These are phyloP conservation scores for Tolypocladium pustulatum DNA, from an alignment of 2,329 filamentous ascomycete species.

Conservation along the genomic window DNA sequence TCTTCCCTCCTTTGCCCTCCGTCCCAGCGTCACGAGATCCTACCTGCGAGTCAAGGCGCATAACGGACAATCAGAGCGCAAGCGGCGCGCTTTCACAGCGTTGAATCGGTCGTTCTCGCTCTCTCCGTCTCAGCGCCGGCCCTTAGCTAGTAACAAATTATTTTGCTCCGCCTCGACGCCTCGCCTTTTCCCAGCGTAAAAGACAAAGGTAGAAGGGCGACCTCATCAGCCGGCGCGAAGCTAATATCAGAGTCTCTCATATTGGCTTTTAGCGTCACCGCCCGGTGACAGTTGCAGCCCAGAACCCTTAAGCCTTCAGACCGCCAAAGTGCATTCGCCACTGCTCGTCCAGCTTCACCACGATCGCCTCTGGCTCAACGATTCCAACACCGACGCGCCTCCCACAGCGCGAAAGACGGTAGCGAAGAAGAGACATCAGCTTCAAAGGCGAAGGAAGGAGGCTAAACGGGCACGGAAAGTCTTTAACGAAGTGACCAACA, in stretches of 20 bases:
- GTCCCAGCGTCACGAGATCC: neutral
- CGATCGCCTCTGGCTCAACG: conserved; percentile 26
- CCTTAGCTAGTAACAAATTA: neutral
- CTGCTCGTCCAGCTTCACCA: conserved; percentile 52
- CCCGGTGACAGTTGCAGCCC: neutral
- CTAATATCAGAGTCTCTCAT: neutral
- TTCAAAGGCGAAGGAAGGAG: conserved; percentile 22
- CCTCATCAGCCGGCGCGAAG: neutral
- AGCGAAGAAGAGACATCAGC: conserved; percentile 20
- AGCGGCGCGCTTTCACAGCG: neutral
- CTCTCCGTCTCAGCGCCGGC: neutral
- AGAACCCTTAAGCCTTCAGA: conserved; percentile 6
- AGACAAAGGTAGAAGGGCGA: neutral
- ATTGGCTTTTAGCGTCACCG: neutral
- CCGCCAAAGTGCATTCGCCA: conserved; percentile 62
- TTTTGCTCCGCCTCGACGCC: neutral
- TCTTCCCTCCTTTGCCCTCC: neutral
- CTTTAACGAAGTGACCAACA: conserved; percentile 30
- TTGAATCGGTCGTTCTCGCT: neutral
- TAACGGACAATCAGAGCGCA: neutral
- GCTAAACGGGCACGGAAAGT: conserved; percentile 24
- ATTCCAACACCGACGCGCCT: conserved; percentile 8
- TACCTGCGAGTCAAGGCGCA: neutral
- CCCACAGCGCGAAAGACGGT: conserved; percentile 13
- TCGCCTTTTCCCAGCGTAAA: neutral